Conservation (phyloP, 441 rosid genomes). For the Lagerstroemia fauriei region DNA sequence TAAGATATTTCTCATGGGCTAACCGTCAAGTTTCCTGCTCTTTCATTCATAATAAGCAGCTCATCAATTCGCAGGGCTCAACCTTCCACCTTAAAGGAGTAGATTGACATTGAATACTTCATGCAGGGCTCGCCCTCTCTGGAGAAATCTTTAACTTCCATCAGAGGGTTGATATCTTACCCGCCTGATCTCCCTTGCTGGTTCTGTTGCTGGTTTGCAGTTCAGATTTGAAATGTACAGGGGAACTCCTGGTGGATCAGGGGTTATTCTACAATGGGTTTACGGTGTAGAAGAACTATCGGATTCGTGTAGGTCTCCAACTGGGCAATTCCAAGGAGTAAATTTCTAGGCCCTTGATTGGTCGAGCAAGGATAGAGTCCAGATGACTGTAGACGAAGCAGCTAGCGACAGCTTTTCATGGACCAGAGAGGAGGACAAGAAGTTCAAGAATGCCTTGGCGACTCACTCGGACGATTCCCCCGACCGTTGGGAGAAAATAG, state of each 20-base stretch:
- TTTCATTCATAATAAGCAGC: neutral
- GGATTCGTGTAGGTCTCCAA: neutral
- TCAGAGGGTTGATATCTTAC: neutral
- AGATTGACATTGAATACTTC: neutral
- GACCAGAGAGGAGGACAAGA: conserved; percentile 30
- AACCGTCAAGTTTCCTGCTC: conserved; percentile 1
- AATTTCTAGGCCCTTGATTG: neutral
- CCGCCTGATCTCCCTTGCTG: neutral
- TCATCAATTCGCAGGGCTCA: neutral
- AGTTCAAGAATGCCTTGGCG: conserved; percentile 27
- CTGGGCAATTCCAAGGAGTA: neutral
- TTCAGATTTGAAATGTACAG: neutral
- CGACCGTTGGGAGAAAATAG: conserved; percentile 29
- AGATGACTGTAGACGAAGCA: conserved; percentile 12
- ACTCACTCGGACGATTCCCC: conserved; percentile 20
- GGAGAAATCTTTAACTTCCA: neutral
- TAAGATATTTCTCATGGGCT: conserved; percentile 6
- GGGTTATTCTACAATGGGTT: neutral
- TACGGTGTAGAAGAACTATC: neutral
- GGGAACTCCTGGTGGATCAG: neutral
- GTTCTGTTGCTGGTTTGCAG: neutral
- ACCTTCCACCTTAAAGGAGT: neutral
- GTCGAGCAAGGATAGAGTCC: neutral
- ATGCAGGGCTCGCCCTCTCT: neutral
- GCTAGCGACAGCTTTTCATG: conserved; percentile 8